Evolutionary conservation across 2,329 filamentous ascomycete species (phyloP).

Genomic region (Penicillium sclerotiorum): DNA sequence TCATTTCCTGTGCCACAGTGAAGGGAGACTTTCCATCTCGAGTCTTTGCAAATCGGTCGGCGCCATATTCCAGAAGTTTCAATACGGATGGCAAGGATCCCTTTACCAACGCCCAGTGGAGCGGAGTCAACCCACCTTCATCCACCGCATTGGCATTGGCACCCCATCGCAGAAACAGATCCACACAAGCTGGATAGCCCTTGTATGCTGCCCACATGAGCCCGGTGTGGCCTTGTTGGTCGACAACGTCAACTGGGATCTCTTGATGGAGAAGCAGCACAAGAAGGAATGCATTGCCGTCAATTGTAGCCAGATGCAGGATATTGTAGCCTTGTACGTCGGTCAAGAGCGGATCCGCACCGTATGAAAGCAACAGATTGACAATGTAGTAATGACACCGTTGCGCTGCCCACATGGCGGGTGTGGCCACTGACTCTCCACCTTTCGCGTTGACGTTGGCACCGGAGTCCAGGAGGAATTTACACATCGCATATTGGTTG

Average conservation of each 20-base stretch:
- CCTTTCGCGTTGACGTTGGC: conserved; percentile 94
- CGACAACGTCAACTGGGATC: conserved; percentile 88
- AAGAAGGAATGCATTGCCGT: conserved; percentile 89
- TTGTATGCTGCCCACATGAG: conserved; percentile 99
- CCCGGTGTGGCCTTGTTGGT: conserved; percentile 87
- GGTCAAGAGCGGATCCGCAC: conserved; percentile 87
- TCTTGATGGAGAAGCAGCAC: conserved; percentile 91
- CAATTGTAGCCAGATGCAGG: conserved; percentile 93
- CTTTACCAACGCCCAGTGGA: conserved; percentile 97
- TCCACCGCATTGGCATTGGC: conserved; percentile 89
- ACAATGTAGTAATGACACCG: conserved; percentile 96
- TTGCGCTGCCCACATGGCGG: conserved; percentile 96
- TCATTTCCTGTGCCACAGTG: conserved; percentile 85
- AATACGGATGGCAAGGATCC: conserved; percentile 86
- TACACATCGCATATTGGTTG: conserved; percentile 96
- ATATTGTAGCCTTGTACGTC: conserved; percentile 98
- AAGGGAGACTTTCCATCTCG: conserved; percentile 87
- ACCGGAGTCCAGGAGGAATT: conserved; percentile 82
- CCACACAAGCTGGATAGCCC: conserved; percentile 88
- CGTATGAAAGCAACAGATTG: conserved; percentile 84
- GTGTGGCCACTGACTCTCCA: conserved; percentile 90
- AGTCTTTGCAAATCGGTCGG: conserved; percentile 89
- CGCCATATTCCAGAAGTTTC: conserved; percentile 93
- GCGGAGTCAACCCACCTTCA: conserved; percentile 88
- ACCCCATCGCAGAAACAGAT: conserved; percentile 90